These are phyloP conservation scores for Andrographis paniculata DNA, from an alignment of 305 asterid species.

Conservation along the genomic window DNA sequence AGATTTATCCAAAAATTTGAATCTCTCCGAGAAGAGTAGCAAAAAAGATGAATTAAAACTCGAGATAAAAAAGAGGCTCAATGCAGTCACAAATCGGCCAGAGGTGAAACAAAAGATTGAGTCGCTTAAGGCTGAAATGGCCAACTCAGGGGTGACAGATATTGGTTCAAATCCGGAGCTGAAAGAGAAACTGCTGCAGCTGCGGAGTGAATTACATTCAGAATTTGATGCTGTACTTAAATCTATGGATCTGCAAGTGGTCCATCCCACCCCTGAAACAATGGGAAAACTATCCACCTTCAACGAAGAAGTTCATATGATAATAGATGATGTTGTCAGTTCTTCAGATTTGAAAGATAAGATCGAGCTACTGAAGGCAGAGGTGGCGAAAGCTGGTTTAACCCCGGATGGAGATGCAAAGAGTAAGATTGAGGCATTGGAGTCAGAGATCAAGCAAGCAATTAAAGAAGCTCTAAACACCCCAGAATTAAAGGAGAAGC, in stretches of 20 bases:
- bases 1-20: slow-evolving; percentile 39
- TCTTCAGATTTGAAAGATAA: slow-evolving; percentile 57
- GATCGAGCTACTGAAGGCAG: slow-evolving; percentile 54
- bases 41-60: slow-evolving; percentile 31
- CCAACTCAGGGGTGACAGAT: slow-evolving; percentile 34
- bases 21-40: slow-evolving; percentile 26
- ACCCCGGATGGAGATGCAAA: slow-evolving; percentile 37
- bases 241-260: slow-evolving; percentile 42
- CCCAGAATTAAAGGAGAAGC: slow-evolving; percentile 40
- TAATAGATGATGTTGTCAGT: slow-evolving; percentile 37
- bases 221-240: slow-evolving; percentile 40
- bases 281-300: slow-evolving; percentile 32
- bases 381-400: slow-evolving; percentile 44
- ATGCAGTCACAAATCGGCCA: slow-evolving; percentile 34
- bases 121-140: slow-evolving; percentile 46
- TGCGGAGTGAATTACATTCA: slow-evolving; percentile 39
- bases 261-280: slow-evolving; percentile 27
- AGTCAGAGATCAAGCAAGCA: slow-evolving; percentile 47
- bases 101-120: slow-evolving; percentile 53
- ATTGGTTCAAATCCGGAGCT: slow-evolving; percentile 37
- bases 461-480: slow-evolving; percentile 34
- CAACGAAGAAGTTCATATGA: slow-evolving; percentile 33
- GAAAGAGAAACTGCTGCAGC: slow-evolving; percentile 44
- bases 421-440: slow-evolving; percentile 45
- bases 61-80: slow-evolving; percentile 43